These are phyloP conservation scores for Dryas octopetala DNA, from an alignment of 306 rosid species.

Conservation along the genomic window DNA sequence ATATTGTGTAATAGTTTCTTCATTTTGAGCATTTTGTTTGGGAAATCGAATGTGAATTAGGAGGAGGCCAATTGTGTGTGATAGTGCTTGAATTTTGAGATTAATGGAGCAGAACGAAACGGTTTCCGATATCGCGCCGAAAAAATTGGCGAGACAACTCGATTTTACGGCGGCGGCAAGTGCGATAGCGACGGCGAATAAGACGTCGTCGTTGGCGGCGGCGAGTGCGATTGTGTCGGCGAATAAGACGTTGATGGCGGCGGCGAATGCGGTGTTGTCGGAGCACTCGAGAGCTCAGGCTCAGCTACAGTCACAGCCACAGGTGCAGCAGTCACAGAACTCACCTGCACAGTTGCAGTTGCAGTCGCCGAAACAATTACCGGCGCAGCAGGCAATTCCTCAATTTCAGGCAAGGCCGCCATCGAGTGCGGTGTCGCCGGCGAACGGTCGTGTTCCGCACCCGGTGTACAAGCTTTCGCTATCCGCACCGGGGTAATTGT, in stretches of 20 bases:
- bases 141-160: conserved; percentile 60
- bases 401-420: conserved; percentile 18
- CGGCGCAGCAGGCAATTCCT: not conserved
- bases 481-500: conserved; percentile 43
- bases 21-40: not conserved
- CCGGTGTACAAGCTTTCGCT: conserved; percentile 40
- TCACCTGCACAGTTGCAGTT: conserved; percentile 12
- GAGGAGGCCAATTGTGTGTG: conserved; percentile 1
- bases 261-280: conserved; percentile 18
- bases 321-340: conserved; percentile 7
- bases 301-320: conserved; percentile 30
- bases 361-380: not conserved
- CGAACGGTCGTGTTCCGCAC: conserved; percentile 39
- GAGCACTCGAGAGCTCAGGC: not conserved
- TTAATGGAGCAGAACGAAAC: conserved; percentile 63
- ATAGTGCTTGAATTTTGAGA: conserved; percentile 4
- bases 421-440: conserved; percentile 29
- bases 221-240: not conserved
- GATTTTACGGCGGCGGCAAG: conserved; percentile 46
- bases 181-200: too few species aligned
- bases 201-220: conserved; percentile 16
- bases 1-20: not conserved
- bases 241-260: not conserved
- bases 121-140: conserved; percentile 34
- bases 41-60: conserved; percentile 9